Evolutionary conservation across 176 grass and related monocot species (phyloP).

Genomic region (barley (Hordeum vulgare)): MorexV3_pseudomolecules_assembly NC_058519.1:634624597-634625096

Average conservation of each 20-base stretch:
- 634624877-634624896: neutral
- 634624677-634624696: neutral
- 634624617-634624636: neutral
- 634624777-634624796: no score
- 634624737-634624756: neutral
- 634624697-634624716: neutral
- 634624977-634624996: neutral
- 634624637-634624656: neutral
- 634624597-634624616: neutral
- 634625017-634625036: no score
- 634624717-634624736: neutral
- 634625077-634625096: neutral
- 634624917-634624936: neutral
- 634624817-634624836: neutral
- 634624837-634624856: neutral
- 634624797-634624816: neutral
- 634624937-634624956: no score
- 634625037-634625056: neutral
- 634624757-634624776: neutral
- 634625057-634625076: neutral
- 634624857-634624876: neutral
- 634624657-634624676: neutral
- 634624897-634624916: neutral
- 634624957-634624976: neutral
- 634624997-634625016: neutral